phyloP scores from a whole-genome alignment of 2,329 filamentous ascomycete genomes.

The Fusarium sp. region DNA sequence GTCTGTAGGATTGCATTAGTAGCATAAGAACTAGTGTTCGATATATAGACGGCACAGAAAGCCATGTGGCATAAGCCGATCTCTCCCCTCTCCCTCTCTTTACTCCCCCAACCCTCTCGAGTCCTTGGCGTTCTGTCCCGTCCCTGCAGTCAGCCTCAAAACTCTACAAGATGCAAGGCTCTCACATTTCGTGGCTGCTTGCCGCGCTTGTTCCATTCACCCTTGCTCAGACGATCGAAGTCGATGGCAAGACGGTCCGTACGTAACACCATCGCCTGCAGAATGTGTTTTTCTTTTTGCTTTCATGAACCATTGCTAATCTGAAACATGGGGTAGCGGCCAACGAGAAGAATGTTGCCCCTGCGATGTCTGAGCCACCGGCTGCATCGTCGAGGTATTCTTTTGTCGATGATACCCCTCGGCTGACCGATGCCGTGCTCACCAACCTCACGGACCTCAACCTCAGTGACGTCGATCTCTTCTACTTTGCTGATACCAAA shows the following conservation, averaged over 20 bases:
- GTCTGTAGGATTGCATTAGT: background rate
- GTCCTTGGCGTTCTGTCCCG: constrained; percentile 5
- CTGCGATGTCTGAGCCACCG: constrained; percentile 20
- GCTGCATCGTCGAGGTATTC: constrained; percentile 6
- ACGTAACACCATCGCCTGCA: constrained; percentile 12
- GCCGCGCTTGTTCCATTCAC: constrained; percentile 16
- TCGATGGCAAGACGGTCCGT: constrained; percentile 33
- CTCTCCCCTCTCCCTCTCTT: background rate
- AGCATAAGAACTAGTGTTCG: background rate
- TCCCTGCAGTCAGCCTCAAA: constrained; percentile 11
- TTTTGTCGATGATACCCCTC: constrained; percentile 37
- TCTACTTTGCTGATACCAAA: constrained; percentile 44
- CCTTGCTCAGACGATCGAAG: constrained; percentile 31
- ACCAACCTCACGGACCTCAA: constrained; percentile 45
- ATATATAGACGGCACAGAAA: constrained; percentile 26
- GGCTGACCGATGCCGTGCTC: constrained; percentile 49
- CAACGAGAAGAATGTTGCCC: constrained; percentile 38
- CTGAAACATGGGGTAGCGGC: constrained; percentile 28
- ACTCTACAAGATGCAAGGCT: constrained; percentile 14
- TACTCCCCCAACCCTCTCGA: constrained; percentile 2
- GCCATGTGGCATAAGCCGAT: constrained; percentile 27
- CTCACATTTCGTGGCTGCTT: constrained; percentile 25
- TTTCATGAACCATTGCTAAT: constrained; percentile 14
- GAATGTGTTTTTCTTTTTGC: background rate
- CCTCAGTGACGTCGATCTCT: constrained; percentile 45